These are phyloP conservation scores for Aristolochia californica DNA, from an alignment of 164 flowering plant genomes.

Conservation along the genomic window DNA sequence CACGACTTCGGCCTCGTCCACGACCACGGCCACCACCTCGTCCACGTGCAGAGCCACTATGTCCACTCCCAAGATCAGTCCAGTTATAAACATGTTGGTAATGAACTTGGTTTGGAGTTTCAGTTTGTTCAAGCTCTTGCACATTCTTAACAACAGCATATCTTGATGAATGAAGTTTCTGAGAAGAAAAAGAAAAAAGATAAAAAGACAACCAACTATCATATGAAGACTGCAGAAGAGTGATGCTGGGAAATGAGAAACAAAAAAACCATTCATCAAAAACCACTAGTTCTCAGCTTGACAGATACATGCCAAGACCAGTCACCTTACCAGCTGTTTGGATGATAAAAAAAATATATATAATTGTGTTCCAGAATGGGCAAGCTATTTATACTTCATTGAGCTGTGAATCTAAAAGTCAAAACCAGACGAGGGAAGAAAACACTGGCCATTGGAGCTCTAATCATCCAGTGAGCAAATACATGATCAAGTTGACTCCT, in stretches of 20 bases:
- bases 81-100: conserved; percentile 29
- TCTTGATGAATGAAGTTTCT: conserved; percentile 37
- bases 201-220: neutral
- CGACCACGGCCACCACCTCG: conserved; percentile 28
- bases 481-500: too few species aligned
- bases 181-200: neutral
- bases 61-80: conserved; percentile 25
- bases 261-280: neutral
- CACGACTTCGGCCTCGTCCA: conserved; percentile 21
- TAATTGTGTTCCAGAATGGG: too few species aligned
- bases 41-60: conserved; percentile 22
- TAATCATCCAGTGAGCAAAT: too few species aligned
- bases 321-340: too few species aligned
- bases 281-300: too few species aligned
- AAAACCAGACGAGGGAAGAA: too few species aligned
- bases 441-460: too few species aligned
- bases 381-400: too few species aligned
- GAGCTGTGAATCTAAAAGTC: too few species aligned
- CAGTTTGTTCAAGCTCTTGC: conserved; percentile 21
- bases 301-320: too few species aligned
- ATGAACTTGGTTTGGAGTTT: conserved; percentile 19
- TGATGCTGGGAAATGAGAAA: neutral
- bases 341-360: too few species aligned
- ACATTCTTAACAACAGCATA: conserved; percentile 27
- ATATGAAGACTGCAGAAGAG: neutral